Conservation (phyloP, 305 asterid species). For the Plantago lanceolata region DNA sequence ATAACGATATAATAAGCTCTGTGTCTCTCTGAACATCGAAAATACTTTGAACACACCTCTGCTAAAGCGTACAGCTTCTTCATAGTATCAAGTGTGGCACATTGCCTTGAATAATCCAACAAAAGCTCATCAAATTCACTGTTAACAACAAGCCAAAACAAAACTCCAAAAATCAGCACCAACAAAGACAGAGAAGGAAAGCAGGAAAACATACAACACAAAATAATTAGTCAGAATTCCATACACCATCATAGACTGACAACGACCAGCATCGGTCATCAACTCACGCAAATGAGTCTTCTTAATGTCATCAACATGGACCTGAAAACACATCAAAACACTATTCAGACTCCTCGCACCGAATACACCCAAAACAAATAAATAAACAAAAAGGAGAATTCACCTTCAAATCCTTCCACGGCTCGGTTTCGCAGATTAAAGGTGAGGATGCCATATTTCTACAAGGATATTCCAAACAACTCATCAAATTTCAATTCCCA, state of each 20-base stretch:
- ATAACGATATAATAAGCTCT: slow-evolving; percentile 1
- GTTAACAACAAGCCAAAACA: slow-evolving; percentile 17
- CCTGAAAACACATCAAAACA: slow-evolving; percentile 44
- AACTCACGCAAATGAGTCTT: slow-evolving; percentile 80
- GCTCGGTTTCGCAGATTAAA: slow-evolving; percentile 58
- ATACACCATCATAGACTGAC: slow-evolving; percentile 83
- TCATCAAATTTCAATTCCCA: not conserved
- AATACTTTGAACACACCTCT: slow-evolving; percentile 49
- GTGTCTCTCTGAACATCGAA: slow-evolving; percentile 12
- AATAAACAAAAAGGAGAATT: slow-evolving; percentile 1
- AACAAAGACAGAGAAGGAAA: slow-evolving; percentile 12
- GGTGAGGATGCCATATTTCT: slow-evolving; percentile 60
- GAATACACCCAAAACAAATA: not conserved
- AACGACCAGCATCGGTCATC: slow-evolving; percentile 64
- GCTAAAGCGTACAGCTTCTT: slow-evolving; percentile 63
- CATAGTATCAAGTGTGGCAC: slow-evolving; percentile 70
- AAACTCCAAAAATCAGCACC: slow-evolving; percentile 12
- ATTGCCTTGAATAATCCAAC: slow-evolving; percentile 87
- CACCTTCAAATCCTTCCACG: slow-evolving; percentile 88
- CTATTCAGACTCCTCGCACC: slow-evolving; percentile 18
- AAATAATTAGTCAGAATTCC: slow-evolving; percentile 26
- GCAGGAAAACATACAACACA: not conserved
- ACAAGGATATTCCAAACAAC: slow-evolving; percentile 2
- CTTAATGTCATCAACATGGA: slow-evolving; percentile 72
- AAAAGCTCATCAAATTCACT: slow-evolving; percentile 83